Conservation (phyloP, 352 stramenopile species). For the Globisporangium uncinulatum region DNA sequence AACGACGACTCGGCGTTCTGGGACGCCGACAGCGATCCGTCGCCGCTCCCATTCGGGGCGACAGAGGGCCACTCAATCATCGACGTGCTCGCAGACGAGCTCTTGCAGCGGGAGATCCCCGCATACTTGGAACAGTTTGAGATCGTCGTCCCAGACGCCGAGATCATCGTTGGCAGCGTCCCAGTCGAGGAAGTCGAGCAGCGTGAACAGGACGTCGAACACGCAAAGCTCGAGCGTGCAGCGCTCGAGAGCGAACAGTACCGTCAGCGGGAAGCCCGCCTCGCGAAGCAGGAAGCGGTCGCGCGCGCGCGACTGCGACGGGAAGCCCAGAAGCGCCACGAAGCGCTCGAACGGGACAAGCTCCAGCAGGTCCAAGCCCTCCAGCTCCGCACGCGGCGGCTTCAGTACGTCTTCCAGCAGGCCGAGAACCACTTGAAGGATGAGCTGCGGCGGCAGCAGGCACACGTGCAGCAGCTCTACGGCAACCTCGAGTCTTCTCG, state of each 20-base stretch:
- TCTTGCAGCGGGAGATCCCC: conserved; percentile 35
- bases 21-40: conserved; percentile 21
- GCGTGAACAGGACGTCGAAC: conserved; percentile 56
- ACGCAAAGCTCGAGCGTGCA: conserved; percentile 34
- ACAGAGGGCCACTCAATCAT: conserved; percentile 34
- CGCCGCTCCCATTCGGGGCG: not conserved
- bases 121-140: conserved; percentile 70
- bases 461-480: conserved; percentile 52
- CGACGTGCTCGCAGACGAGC: conserved; percentile 37
- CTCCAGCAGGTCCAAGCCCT: conserved; percentile 36
- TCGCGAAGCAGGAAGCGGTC: conserved; percentile 36
- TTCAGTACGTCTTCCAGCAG: conserved; percentile 68
- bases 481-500: conserved; percentile 37
- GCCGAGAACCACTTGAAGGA: conserved; percentile 55
- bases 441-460: conserved; percentile 55
- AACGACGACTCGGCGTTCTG: conserved; percentile 27
- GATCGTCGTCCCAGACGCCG: conserved; percentile 50
- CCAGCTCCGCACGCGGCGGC: conserved; percentile 37
- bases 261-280: conserved; percentile 34
- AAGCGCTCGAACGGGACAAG: conserved; percentile 36
- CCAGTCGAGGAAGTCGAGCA: conserved; percentile 53
- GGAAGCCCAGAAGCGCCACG: conserved; percentile 32
- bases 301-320: conserved; percentile 28
- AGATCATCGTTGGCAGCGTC: conserved; percentile 57
- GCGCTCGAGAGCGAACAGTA: conserved; percentile 50